Percentiles rank a stretch among this genome's conserved stretches.
Conservation (phyloP, 108 stramenopile species). For the Parietichytrium sp. region DNA sequence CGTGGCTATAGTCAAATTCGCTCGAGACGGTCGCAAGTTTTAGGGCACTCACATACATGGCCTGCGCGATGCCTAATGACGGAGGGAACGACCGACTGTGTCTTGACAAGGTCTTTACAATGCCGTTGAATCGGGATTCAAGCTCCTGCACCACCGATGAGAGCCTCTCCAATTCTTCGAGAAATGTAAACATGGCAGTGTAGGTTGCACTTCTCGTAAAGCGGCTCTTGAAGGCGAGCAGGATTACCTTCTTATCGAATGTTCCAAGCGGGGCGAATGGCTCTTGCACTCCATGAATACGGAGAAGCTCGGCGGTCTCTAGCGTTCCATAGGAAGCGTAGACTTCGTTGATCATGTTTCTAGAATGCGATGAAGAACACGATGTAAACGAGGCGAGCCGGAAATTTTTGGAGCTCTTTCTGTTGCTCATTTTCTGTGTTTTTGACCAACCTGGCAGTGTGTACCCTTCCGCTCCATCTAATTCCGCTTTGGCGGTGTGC, state of each 20-base stretch:
- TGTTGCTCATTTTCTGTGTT: no score
- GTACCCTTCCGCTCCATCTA: no score
- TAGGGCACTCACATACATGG: neutral
- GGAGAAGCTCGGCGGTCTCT: no score
- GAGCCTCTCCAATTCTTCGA: neutral
- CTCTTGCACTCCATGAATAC: no score
- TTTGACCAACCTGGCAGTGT: no score
- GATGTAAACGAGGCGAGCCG: no score
- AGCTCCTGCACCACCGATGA: neutral
- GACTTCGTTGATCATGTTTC: no score
- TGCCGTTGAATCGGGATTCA: neutral
- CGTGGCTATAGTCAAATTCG: neutral
- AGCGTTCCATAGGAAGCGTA: no score
- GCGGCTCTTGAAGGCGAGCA: neutral
- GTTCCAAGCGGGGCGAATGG: neutral
- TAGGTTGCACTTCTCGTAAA: neutral
- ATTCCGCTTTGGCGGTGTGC: no score
- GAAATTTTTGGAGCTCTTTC: no score
- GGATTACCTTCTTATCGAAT: neutral
- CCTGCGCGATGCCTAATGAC: neutral
- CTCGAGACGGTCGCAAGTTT: neutral
- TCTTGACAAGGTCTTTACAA: neutral
- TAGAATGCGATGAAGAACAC: no score
- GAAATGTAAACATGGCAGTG: neutral
- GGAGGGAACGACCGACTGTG: neutral